These are phyloP conservation scores for Fabrea salina DNA, from an alignment of 169 alveolate species.

Conservation along the genomic window DNA sequence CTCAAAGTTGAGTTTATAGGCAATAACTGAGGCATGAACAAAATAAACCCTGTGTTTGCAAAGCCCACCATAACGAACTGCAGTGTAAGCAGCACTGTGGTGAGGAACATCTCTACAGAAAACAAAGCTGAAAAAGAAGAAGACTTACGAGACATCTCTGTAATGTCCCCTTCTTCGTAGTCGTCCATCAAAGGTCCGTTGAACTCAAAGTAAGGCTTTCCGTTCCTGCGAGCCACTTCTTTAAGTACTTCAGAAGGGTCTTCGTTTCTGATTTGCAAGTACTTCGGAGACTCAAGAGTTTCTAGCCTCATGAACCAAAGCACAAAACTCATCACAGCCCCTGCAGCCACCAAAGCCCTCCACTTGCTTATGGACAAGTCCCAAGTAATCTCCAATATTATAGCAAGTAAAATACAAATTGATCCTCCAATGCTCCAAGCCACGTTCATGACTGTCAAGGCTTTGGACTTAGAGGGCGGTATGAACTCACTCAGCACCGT, in stretches of 20 bases:
- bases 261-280: background rate
- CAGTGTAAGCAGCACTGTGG: background rate
- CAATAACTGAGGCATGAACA: conserved; percentile 27
- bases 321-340: background rate
- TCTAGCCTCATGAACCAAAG: background rate
- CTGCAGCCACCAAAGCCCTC: background rate
- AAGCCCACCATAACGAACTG: background rate
- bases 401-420: background rate
- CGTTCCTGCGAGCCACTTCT: too few species aligned
- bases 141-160: background rate
- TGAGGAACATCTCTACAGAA: background rate
- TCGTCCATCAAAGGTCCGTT: too few species aligned
- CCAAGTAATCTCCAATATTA: background rate
- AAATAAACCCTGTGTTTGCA: background rate
- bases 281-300: background rate
- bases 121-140: background rate
- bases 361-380: background rate
- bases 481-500: conserved; percentile 7
- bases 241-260: too few species aligned
- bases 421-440: conserved; percentile 15
- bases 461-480: background rate
- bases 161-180: background rate
- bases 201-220: too few species aligned
- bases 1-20: background rate
- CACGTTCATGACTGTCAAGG: background rate